These are phyloP conservation scores for Debaryomycetaceae sp. DNA, from an alignment of 1,139 yeast genomes.

Conservation along the genomic window DNA sequence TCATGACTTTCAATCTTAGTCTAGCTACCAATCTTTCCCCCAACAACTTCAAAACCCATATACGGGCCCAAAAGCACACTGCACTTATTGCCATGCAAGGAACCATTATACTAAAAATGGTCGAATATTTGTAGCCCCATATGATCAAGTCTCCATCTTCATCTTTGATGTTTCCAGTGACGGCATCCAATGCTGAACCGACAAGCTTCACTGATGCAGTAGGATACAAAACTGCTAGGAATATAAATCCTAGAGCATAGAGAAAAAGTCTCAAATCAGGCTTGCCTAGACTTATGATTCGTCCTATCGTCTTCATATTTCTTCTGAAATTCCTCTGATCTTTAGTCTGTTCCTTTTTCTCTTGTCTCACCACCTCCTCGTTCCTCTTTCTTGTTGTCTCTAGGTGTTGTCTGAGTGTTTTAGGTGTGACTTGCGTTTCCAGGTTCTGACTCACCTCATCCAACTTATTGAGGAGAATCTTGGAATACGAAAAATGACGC, in stretches of 20 bases:
- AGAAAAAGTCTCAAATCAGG: constrained; percentile 40
- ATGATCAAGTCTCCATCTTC: constrained; percentile 39
- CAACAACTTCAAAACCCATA: constrained; percentile 44
- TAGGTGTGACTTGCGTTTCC: constrained; percentile 7
- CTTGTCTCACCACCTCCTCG: constrained; percentile 32
- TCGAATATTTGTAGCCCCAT: constrained; percentile 46
- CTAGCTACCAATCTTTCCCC: constrained; percentile 47
- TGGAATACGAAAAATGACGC: constrained; percentile 3
- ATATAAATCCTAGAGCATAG: constrained; percentile 39
- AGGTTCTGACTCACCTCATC: not conserved
- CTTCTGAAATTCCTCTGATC: constrained; percentile 28
- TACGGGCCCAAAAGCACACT: constrained; percentile 48
- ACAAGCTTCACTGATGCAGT: constrained; percentile 45
- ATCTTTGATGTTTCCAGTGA: constrained; percentile 33
- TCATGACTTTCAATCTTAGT: constrained; percentile 46
- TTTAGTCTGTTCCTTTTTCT: constrained; percentile 23
- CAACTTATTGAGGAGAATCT: constrained; percentile 2
- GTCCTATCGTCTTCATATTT: constrained; percentile 32
- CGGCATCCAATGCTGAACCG: constrained; percentile 47
- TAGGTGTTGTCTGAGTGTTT: constrained; percentile 28
- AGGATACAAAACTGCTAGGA: constrained; percentile 47
- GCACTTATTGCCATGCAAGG: constrained; percentile 47
- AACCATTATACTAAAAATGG: constrained; percentile 41
- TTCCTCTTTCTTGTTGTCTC: constrained; percentile 25
- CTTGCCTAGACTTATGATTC: constrained; percentile 38